A percentile compares a stretch with the other conserved stretches of the same genome.
phyloP scores from a whole-genome alignment of 1,284 basidiomycete species.

The Veloboletus limbatus region DNA sequence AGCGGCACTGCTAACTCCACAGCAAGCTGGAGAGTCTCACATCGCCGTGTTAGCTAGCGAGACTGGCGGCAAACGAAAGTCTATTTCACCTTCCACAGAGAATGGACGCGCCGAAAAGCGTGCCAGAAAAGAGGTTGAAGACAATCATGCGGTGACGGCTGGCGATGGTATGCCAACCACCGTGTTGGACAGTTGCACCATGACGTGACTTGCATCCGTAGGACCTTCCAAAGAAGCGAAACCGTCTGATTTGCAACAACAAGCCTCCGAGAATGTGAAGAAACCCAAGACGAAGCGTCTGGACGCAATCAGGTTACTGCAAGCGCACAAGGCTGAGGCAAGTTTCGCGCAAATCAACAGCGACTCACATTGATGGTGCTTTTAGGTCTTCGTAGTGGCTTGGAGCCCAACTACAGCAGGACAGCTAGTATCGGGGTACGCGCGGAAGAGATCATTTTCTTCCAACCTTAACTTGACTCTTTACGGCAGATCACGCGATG shows the following conservation, averaged over 20 bases:
- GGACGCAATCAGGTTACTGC: constrained; percentile 48
- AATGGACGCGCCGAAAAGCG: constrained; percentile 54
- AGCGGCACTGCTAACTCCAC: constrained; percentile 23
- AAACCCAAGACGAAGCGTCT: constrained; percentile 39
- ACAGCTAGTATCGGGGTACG: constrained; percentile 72
- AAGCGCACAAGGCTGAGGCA: constrained; percentile 65
- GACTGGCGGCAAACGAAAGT: constrained; percentile 46
- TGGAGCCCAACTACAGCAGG: constrained; percentile 71
- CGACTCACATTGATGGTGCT: constrained; percentile 3
- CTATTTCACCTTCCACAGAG: constrained; percentile 38
- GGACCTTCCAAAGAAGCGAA: constrained; percentile 25
- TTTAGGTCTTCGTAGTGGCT: constrained; percentile 74
- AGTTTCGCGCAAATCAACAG: constrained; percentile 6
- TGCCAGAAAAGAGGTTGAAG: constrained; percentile 43
- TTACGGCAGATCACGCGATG: constrained; percentile 65
- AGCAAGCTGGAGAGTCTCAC: constrained; percentile 21
- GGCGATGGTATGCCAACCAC: constrained; percentile 31
- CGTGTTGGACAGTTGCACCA: neutral
- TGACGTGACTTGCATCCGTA: constrained; percentile 4
- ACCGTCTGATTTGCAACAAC: constrained; percentile 19
- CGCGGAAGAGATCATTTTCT: constrained; percentile 4
- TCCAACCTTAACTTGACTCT: constrained; percentile 5
- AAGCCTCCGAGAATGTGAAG: constrained; percentile 28
- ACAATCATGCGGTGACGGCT: constrained; percentile 32
- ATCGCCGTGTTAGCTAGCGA: constrained; percentile 13